Percentiles rank a stretch among this genome's conserved stretches.
Evolutionary conservation across 2,329 filamentous ascomycete genomes (phyloP).

Genomic region (Tolypocladium amazonense): DNA sequence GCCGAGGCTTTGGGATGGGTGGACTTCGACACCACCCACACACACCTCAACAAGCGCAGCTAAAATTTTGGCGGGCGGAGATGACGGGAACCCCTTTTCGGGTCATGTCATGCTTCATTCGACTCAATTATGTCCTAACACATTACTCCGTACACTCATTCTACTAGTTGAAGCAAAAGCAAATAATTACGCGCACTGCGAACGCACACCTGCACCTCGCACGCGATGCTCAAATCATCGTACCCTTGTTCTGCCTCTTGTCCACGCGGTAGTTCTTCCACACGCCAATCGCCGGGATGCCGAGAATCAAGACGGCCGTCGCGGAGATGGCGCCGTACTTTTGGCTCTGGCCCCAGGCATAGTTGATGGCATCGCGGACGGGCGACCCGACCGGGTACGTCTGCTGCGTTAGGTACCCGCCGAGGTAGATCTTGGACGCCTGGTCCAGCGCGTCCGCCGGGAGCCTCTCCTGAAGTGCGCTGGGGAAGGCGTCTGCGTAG

Average conservation of each 20-base stretch:
- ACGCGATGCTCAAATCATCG: constrained; percentile 10
- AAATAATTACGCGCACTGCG: too few species aligned
- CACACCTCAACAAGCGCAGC: neutral
- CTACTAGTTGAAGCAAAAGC: neutral
- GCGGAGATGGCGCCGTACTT: constrained; percentile 33
- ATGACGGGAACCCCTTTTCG: too few species aligned
- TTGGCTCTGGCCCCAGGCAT: constrained; percentile 45
- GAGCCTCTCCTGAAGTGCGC: constrained; percentile 35
- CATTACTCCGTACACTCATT: too few species aligned
- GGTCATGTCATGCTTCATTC: too few species aligned
- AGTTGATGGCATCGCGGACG: constrained; percentile 42
- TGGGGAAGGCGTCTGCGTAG: constrained; percentile 47
- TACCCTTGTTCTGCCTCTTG: constrained; percentile 31
- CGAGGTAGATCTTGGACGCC: constrained; percentile 34
- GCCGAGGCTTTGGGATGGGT: neutral
- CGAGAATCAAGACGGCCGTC: constrained; percentile 27
- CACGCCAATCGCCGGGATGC: constrained; percentile 26
- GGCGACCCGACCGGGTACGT: constrained; percentile 39
- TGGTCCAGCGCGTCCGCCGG: constrained; percentile 27
- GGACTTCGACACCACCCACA: neutral
- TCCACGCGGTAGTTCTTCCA: constrained; percentile 38
- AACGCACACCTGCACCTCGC: neutral
- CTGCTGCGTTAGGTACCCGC: constrained; percentile 39
- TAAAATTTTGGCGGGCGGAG: neutral
- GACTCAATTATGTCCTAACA: too few species aligned